Conservation (phyloP, 768 basidiomycete species). For the Sarcodon aspratus region DNA sequence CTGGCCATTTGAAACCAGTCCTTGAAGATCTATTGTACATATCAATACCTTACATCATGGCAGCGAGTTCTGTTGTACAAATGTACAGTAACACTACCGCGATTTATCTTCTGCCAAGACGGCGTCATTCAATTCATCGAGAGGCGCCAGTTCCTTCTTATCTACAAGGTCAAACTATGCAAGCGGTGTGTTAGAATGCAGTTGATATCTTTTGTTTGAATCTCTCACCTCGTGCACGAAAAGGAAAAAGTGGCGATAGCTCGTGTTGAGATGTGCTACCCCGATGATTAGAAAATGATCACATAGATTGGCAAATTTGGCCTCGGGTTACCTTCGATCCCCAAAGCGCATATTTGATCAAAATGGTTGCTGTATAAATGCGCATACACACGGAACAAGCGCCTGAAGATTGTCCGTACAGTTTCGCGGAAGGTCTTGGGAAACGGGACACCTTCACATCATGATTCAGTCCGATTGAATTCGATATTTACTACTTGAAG, state of each 20-base stretch:
- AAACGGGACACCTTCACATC: slow-evolving; percentile 68
- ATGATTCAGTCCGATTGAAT: neutral
- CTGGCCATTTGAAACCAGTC: neutral
- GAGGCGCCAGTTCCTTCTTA: slow-evolving; percentile 88
- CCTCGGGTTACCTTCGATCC: slow-evolving; percentile 75
- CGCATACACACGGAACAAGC: slow-evolving; percentile 94
- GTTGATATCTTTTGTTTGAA: neutral
- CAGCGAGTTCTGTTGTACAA: neutral
- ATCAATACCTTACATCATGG: slow-evolving; percentile 2
- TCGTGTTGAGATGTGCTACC: slow-evolving; percentile 97
- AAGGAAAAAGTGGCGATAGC: slow-evolving; percentile 95
- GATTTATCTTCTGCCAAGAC: slow-evolving; percentile 53
- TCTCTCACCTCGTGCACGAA: slow-evolving; percentile 83
- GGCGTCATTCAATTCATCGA: slow-evolving; percentile 92
- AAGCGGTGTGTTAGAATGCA: slow-evolving; percentile 3
- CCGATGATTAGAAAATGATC: neutral
- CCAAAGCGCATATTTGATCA: slow-evolving; percentile 95
- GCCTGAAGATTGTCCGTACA: slow-evolving; percentile 82
- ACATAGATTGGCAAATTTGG: neutral
- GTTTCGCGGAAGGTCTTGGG: slow-evolving; percentile 84
- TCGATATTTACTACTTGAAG: slow-evolving; percentile 2
- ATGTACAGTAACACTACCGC: slow-evolving; percentile 9
- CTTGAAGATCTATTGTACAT: neutral
- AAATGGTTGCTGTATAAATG: slow-evolving; percentile 99
- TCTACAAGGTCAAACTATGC: slow-evolving; percentile 85